Evolutionary conservation across 306 rosid species (phyloP), one percentile per base, ranked within the genome.

Genomic region (Cicer cuneatum): DNA sequence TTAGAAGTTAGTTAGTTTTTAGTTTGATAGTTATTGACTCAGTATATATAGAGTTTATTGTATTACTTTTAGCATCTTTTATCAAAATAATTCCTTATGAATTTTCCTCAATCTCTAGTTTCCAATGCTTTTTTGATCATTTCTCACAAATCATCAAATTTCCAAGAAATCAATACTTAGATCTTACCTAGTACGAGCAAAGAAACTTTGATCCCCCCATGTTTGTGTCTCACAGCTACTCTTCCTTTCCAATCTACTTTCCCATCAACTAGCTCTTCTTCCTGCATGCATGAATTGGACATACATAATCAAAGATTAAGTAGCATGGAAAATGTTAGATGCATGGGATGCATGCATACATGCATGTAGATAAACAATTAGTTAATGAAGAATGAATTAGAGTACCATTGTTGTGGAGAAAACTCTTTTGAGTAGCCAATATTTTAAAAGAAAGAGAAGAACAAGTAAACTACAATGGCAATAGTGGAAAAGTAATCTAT

Each of bases 231-330:
- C 76, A 83, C 49, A 74, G 93, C 98, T 46, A 53, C 53, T 69
- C 96, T 91, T 88, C 96, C 96, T 79, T 80, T 91, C 98, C 98
- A 93, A 67, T 93, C 98, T 78, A 93, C 90, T 80, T 90, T 93
- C 24, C 76, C 80, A 37, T 88, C 98, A 74, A 83, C 40, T 39
- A 75, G 2, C 53, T 78, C 90, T 61, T 61, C 39, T 82, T 51
- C 19, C 45, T 79, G 52, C 74, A 89, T 88, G 80, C 87, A 67
- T 38, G 24, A 21, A 21, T 21, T 21, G 69, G 10, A 59, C 19
- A 33, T 15, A 52, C 8, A 73, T 13, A 5, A 66, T 54, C 2
- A 42, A 63, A 24, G 29, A 41, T 24, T 15, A 3, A 29, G 12
- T 61, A 70, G 48, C 43, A 59, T 40, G 57, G 13, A 66, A 63